These are phyloP conservation scores for Aspergillus sp. DNA, from an alignment of 2,329 filamentous ascomycete genomes.

Conservation along the genomic window DNA sequence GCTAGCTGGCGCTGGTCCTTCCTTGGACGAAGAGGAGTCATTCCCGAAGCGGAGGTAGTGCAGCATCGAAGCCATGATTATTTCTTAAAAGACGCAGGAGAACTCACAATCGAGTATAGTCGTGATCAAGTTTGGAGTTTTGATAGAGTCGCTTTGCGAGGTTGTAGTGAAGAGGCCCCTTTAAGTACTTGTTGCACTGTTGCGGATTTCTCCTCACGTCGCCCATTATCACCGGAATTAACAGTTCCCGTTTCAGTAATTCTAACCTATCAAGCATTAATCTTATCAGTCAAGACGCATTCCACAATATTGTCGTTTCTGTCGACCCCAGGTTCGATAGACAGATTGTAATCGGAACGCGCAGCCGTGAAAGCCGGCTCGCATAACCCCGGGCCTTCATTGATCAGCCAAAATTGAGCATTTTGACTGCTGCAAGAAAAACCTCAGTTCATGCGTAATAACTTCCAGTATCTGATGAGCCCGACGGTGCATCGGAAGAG, in stretches of 20 bases:
- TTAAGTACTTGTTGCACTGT: not conserved
- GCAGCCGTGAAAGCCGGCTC: too few relatives aligned
- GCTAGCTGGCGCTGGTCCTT: not conserved
- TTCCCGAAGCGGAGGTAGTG: constrained; percentile 1
- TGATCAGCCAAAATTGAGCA: not conserved
- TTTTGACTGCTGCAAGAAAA: not conserved
- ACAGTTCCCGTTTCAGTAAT: not conserved
- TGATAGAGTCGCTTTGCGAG: too few relatives aligned
- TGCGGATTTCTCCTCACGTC: too few relatives aligned
- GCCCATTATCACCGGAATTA: not conserved
- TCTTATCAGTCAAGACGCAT: too few relatives aligned
- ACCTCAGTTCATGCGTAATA: not conserved
- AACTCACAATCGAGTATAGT: too few relatives aligned
- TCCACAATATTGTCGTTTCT: too few relatives aligned
- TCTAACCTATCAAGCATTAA: not conserved
- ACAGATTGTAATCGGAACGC: not conserved
- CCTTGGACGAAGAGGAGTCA: not conserved
- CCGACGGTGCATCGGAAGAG: not conserved
- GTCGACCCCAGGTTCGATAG: too few relatives aligned
- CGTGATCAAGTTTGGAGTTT: too few relatives aligned
- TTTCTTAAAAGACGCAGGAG: not conserved
- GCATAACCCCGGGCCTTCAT: not conserved
- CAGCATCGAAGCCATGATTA: not conserved
- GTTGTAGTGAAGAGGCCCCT: not conserved
- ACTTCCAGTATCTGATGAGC: not conserved